Percentiles rank a stretch among this genome's conserved stretches.
Conservation (phyloP, 257 asterid genomes). For the Thymus quinquecostatus region DNA sequence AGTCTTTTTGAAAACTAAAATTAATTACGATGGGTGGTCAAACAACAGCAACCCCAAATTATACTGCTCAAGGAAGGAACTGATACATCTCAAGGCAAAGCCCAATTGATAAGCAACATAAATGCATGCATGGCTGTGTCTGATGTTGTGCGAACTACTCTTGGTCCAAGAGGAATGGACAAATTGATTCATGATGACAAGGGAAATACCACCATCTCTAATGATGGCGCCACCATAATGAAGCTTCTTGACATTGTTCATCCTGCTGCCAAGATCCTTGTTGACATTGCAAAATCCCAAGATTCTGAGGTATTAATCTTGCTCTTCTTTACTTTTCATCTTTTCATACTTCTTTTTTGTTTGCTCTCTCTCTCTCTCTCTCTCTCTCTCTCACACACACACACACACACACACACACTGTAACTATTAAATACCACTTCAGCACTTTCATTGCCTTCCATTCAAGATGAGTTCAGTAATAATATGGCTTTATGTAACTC, state of each 20-base stretch:
- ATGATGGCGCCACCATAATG: conserved; percentile 99
- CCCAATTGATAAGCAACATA: conserved; percentile 91
- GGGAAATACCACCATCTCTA: conserved; percentile 95
- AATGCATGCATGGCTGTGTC: conserved; percentile 91
- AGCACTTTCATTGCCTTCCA: not conserved
- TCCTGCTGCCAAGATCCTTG: conserved; percentile 98
- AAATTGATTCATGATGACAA: conserved; percentile 98
- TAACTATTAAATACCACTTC: not conserved
- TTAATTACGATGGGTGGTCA: conserved; percentile 15
- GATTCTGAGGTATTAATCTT: conserved; percentile 79
- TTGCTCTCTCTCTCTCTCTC: not conserved
- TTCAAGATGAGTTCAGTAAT: conserved; percentile 9
- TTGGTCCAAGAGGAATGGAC: conserved; percentile 99
- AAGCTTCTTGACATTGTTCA: conserved; percentile 97
- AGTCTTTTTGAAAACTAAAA: conserved; percentile 17
- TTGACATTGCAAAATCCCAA: conserved; percentile 97
- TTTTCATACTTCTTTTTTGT: not conserved
- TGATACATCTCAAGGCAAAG: conserved; percentile 97
- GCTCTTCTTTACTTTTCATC: not conserved
- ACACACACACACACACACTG: not conserved
- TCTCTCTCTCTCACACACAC: not conserved
- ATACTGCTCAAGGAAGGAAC: conserved; percentile 98
- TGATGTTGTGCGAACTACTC: conserved; percentile 90
- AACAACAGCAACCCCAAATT: conserved; percentile 96
- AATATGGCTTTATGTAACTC: not conserved